Base-by-base conservation (phyloP, 2,329 filamentous ascomycete genomes). In the Fusarium nisikadoi region DNA sequence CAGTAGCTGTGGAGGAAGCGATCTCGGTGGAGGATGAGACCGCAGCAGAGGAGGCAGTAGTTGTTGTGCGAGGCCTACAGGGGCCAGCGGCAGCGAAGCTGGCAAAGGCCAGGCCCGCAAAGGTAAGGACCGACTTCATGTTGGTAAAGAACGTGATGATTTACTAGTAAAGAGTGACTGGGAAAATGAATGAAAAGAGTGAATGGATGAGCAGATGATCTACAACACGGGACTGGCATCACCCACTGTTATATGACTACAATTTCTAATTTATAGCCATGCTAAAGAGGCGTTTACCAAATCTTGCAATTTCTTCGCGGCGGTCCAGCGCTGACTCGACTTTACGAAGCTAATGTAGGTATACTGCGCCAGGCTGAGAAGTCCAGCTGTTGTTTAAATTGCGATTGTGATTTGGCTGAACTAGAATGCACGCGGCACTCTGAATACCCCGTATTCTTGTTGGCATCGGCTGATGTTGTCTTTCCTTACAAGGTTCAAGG, bases 91-190 rank as follows among this genome's bases (percentile, higher is more conserved):
- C 42, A 9, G 42, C 60, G 27, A 62, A 13, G 16, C 27, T 36
- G 29, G 60, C 60, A 31, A 62, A 33, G 20, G 42, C 55, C 35
- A 61, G 10, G 54, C 60, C 54, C 19, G 57, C 54, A 11, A 62
- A 19, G 14, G 54, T 61, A 46, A 61, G 11, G 54, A 60, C 17
- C 4, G 43, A 47, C 42, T 60, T 38, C 60, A 62, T 62, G 14
- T 56, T 60, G 38, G 35, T 36, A 25, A 42, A 20, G 35, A 31
- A 39, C 29, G 47, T 36, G 35, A 39, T 39, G 9, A 33, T 25
- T 6, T 31, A 31, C 29, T 23, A 27, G n/a, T 27, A 61, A 57
- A 62, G 60, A 62, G 29, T 36, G 60, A 62, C 60, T 61, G 12
- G 19, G 25, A 1, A 33, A 33, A 31, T 31, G 29, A 31, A 31